Conservation (phyloP, 2,329 filamentous ascomycete species). For the Helminthosporium solani region DNA sequence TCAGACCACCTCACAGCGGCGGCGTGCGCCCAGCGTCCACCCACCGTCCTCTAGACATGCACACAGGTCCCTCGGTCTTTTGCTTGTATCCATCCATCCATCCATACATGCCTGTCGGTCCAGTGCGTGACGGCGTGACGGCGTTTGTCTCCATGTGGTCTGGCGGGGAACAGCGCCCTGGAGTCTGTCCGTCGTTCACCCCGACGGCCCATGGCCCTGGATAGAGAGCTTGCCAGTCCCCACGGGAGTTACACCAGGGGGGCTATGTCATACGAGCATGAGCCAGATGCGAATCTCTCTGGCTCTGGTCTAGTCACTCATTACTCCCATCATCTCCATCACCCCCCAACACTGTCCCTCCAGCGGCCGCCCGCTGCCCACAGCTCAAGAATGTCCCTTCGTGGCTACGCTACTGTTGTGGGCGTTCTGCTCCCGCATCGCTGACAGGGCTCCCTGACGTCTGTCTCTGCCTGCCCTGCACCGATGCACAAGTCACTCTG, state of each 20-base stretch:
- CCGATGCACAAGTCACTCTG: conserved; percentile 40
- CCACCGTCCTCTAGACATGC: too few species aligned
- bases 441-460: conserved; percentile 33
- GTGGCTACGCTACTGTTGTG: conserved; percentile 41
- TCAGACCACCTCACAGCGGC: conserved; percentile 4
- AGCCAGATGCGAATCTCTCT: conserved; percentile 36
- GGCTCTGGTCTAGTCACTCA: conserved; percentile 27
- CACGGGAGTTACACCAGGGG: conserved; percentile 40
- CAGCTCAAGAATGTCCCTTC: conserved; percentile 11
- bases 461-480: conserved; percentile 32
- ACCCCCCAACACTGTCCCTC: conserved; percentile 21
- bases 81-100: too few species aligned
- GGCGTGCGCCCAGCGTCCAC: too few species aligned
- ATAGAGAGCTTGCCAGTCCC: conserved; percentile 31
- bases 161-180: conserved; percentile 17
- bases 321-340: too few species aligned
- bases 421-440: conserved; percentile 25
- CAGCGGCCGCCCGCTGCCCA: conserved; percentile 33
- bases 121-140: too few species aligned
- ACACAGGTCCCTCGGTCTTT: too few species aligned
- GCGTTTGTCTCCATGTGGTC: conserved; percentile 2
- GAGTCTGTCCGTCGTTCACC: conserved; percentile 16
- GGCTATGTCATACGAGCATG: conserved; percentile 44
- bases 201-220: conserved; percentile 27
- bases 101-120: too few species aligned